phyloP scores from a whole-genome alignment of 768 basidiomycete genomes.

The Suillus subluteus region DNA sequence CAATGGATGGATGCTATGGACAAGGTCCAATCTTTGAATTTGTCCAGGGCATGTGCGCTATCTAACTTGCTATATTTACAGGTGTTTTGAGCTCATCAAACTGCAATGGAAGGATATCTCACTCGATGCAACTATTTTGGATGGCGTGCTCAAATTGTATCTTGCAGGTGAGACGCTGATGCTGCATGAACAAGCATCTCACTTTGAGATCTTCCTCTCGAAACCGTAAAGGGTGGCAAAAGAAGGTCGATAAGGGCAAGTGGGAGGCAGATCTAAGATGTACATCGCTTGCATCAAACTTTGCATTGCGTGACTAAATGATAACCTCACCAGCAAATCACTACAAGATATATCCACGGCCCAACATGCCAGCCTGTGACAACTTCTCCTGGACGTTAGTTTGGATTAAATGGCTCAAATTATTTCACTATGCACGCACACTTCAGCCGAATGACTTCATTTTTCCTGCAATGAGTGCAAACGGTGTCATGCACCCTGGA shows the following conservation, averaged over 20 bases:
- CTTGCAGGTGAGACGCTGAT: conserved; percentile 9
- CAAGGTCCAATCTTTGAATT: no score
- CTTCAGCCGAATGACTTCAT: conserved; percentile 21
- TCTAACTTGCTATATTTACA: no score
- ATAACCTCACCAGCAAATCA: conserved; percentile 1
- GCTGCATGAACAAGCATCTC: not conserved
- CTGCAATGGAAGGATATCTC: conserved; percentile 28
- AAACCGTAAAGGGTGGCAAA: no score
- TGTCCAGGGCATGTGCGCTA: no score
- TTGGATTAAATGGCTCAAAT: conserved; percentile 10
- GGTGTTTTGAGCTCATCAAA: conserved; percentile 35
- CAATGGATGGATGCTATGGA: no score
- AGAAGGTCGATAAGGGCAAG: no score
- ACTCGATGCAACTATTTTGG: not conserved
- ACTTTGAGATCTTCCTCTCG: no score
- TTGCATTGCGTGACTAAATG: no score
- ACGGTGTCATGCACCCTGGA: conserved; percentile 24
- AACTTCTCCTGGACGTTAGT: not conserved
- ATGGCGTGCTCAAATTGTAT: conserved; percentile 7
- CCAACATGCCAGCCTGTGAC: not conserved
- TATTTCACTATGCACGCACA: conserved; percentile 5
- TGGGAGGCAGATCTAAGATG: no score
- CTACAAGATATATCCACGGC: not conserved
- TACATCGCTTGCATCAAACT: no score
- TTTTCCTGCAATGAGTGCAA: conserved; percentile 29